Percentiles rank a stretch among this genome's conserved stretches.
These are phyloP conservation scores for Leucaena leucocephala DNA, from an alignment of 306 rosid genomes.

Conservation along the genomic window DNA sequence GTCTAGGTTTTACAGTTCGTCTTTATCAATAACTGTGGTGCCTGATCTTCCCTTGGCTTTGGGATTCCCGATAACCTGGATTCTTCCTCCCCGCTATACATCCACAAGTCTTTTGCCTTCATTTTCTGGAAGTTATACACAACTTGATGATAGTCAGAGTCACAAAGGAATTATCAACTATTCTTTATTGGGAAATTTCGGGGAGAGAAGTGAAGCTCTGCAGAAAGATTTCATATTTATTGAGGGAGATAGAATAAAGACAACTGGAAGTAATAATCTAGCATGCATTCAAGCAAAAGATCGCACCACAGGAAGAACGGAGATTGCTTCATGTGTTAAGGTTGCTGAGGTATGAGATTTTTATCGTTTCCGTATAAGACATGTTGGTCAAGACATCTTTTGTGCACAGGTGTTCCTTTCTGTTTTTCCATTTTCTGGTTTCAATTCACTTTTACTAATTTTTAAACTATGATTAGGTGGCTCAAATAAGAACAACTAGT, in stretches of 20 bases:
- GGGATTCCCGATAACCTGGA: constrained; percentile 91
- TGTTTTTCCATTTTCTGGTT: constrained; percentile 23
- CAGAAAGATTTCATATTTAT: constrained; percentile 70
- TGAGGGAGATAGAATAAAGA: constrained; percentile 76
- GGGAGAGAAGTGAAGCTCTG: constrained; percentile 58
- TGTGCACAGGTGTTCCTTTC: constrained; percentile 18
- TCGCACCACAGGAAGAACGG: constrained; percentile 70
- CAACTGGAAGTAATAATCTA: constrained; percentile 66
- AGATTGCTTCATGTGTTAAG: constrained; percentile 87
- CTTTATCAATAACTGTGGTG: constrained; percentile 69
- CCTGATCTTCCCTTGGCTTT: constrained; percentile 87
- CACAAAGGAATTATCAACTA: constrained; percentile 67
- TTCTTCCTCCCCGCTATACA: constrained; percentile 92
- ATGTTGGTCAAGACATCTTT: constrained; percentile 1
- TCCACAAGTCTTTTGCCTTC: constrained; percentile 65
- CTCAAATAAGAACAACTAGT: constrained; percentile 75
- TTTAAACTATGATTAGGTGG: constrained; percentile 60
- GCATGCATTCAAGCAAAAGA: constrained; percentile 96
- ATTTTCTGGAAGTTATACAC: constrained; percentile 52
- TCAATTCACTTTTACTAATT: constrained; percentile 20
- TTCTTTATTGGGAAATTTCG: constrained; percentile 57
- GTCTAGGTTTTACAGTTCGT: constrained; percentile 66
- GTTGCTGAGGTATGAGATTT: constrained; percentile 75
- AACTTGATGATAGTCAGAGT: constrained; percentile 56
- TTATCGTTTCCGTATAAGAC: constrained; percentile 18